Base-by-base conservation (phyloP, 2,329 filamentous ascomycete genomes). In the Fusarium sp. region DNA sequence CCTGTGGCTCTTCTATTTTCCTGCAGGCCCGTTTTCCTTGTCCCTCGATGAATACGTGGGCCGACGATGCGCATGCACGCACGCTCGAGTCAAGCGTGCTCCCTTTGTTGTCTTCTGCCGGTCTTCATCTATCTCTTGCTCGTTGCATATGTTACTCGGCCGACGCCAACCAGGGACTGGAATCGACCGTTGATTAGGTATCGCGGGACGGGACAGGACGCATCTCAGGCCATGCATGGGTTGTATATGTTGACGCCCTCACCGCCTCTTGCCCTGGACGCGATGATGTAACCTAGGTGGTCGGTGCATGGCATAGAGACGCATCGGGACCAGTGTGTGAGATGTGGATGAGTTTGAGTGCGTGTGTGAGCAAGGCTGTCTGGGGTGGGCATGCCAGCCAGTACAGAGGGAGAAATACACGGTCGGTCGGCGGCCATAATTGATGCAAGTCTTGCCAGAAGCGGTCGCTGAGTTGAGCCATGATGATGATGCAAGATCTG, bases 241-340 rank as follows among this genome's bases (percentile, higher is more conserved):
- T 67, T 63, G 20, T 38, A 63, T 70, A 70, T 69, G 65, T 73
- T 68, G 68, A 73, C 69, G 61, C 65, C 68, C 69, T 78, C 76
- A 78, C 76, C 76, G 76, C 76, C 70, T 77, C 76, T 78, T 76
- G 71, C 66, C 70, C 59, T 68, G 63, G 65, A 37, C 58, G 57
- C 58, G 71, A 78, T 78, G 73, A 78, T 77, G 73, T 78, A 76
- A 75, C 74, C 66, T 63, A 59, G 73, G 58, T 75, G 76, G 73
- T 72, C 58, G 71, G 71, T 74, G 75, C 73, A 74, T 67, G 45
- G 61, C 67, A 66, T 37, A 66, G 59, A 71, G 63, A 74, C 65
- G 71, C 59, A 66, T 72, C 63, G 63, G 63, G 73, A 37, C 61
- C 65, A 63, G 71, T 70, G 71, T 70, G 69, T 70, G 71, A 74